A percentile compares a stretch with the other conserved stretches of the same genome.
Conservation (phyloP, 208 protist species). For the Phytomonas sp. region DNA sequence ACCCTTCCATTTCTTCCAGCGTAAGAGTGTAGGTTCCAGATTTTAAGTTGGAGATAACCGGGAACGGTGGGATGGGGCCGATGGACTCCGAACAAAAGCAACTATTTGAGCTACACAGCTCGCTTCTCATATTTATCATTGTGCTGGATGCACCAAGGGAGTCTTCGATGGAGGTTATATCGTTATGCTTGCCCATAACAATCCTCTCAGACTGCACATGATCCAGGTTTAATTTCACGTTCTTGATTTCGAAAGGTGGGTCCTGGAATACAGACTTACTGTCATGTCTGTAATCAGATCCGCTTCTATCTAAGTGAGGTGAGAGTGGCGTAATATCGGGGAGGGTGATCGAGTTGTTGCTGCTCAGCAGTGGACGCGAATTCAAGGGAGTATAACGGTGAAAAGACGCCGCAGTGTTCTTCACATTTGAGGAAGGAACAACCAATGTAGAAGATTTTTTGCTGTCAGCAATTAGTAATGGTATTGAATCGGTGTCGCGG, state of each 20-base stretch:
- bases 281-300: neutral
- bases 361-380: neutral
- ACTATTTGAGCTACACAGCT: neutral
- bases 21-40: slow-evolving; percentile 31
- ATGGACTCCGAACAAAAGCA: slow-evolving; percentile 2
- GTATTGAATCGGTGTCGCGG: neutral
- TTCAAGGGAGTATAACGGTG: neutral
- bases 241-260: neutral
- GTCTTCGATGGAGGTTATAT: neutral
- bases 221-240: neutral
- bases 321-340: neutral
- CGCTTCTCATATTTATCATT: neutral
- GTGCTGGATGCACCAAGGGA: neutral
- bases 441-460: neutral
- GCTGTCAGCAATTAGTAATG: neutral
- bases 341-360: neutral
- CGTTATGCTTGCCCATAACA: neutral
- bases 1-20: slow-evolving; percentile 31
- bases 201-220: neutral
- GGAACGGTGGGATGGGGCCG: slow-evolving; percentile 20
- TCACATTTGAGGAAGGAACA: neutral
- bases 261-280: neutral
- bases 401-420: neutral
- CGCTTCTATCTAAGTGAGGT: neutral
- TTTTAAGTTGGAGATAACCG: slow-evolving; percentile 20